Evolutionary conservation across 1,284 basidiomycete genomes (phyloP), one percentile per base, ranked within the genome.

Genomic region (Peniophora sp.): DNA sequence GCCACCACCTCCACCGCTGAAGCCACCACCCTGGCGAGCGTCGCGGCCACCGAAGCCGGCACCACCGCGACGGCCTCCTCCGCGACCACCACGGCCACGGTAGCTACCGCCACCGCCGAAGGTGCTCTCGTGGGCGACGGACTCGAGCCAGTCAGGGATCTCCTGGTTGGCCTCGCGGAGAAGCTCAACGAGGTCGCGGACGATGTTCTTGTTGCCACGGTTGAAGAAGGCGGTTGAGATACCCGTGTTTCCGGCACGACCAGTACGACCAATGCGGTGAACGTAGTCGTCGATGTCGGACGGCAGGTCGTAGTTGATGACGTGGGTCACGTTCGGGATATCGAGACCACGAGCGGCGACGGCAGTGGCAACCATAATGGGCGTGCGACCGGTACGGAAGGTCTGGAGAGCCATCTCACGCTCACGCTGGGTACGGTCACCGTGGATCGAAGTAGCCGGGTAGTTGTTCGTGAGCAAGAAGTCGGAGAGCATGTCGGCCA

Each of bases 251-350:
- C 96, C 96, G 14, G 97, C 97, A 83, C 96, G 95, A 51, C 97
- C 96, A 18, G 97, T 99, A 79, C 96, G 93, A 77, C 96, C 96
- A 64, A 97, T 97, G 64, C 94, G 92, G 68, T 97, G 94, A 47
- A 97, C 95, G 69, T 97, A 97, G 69, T 97, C 97, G 65, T 99
- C 96, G 55, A 99, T 96, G 71, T 99, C 96, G 55, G 88, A 90
- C 17, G 96, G 96, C n/a, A 99, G 75, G 68, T 99, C 97, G 72
- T 97, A 99, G 71, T 96, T 96, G 74, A 99, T 79, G 62, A 99
- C 96, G 68, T 99, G 97, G 24, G 92, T 97, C 63, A 99, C 96
- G 69, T 99, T 97, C 60, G 97, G 97, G 61, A 99, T 99, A 75
- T 99, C 96, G 62, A 99, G 85, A 69, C 96, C 96, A 78, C 97